These are phyloP conservation scores for Protomyces gravidus DNA, from an alignment of 1,139 yeast species.

Conservation along the genomic window DNA sequence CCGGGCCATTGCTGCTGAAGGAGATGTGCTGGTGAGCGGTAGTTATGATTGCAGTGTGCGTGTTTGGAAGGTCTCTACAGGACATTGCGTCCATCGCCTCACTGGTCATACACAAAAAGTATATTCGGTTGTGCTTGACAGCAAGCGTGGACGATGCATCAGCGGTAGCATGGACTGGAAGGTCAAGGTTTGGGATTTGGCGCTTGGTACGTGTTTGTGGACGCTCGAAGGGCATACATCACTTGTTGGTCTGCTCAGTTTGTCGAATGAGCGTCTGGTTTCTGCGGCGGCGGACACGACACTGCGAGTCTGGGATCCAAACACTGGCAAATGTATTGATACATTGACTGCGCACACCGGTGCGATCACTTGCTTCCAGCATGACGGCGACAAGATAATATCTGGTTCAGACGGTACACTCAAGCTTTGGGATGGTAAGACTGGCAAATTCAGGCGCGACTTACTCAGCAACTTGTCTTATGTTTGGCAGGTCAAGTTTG, in stretches of 20 bases:
- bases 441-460: slow-evolving; percentile 72
- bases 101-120: slow-evolving; percentile 84
- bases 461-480: slow-evolving; percentile 69
- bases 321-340: slow-evolving; percentile 61
- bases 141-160: slow-evolving; percentile 68
- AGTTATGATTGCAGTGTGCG: slow-evolving; percentile 87
- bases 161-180: slow-evolving; percentile 91
- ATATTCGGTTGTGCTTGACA: slow-evolving; percentile 79
- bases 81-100: slow-evolving; percentile 66
- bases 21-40: slow-evolving; percentile 79
- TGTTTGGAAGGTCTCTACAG: slow-evolving; percentile 82
- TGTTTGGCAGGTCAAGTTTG: slow-evolving; percentile 93
- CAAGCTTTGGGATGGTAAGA: slow-evolving; percentile 75
- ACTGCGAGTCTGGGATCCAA: slow-evolving; percentile 87
- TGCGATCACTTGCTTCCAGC: slow-evolving; percentile 91
- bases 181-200: slow-evolving; percentile 84
- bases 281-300: slow-evolving; percentile 97
- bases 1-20: slow-evolving; percentile 81
- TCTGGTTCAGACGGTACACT: slow-evolving; percentile 85
- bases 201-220: slow-evolving; percentile 62
- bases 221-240: slow-evolving; percentile 82
- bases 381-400: slow-evolving; percentile 75
- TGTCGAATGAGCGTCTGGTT: slow-evolving; percentile 73
- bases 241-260: slow-evolving; percentile 77
- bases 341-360: slow-evolving; percentile 79